Evolutionary conservation across 2,329 filamentous ascomycete genomes (phyloP).

Genomic region (Clarireedia hainanense): DNA sequence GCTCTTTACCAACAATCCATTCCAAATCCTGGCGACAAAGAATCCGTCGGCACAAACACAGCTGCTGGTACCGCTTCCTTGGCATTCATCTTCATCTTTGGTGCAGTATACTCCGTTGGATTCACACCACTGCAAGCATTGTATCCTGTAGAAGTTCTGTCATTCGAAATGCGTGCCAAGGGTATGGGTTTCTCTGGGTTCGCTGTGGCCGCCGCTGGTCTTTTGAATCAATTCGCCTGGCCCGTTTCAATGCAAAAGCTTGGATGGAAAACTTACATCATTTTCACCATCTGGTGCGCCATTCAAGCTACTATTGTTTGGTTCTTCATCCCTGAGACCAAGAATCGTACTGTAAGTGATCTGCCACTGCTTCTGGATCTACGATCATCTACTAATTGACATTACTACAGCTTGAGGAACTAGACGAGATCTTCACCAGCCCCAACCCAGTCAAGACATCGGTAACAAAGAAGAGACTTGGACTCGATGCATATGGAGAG

Average conservation of each 20-base stretch:
- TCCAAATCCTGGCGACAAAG: conserved; percentile 4
- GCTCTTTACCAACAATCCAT: conserved; percentile 23
- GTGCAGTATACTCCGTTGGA: conserved; percentile 42
- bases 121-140: conserved; percentile 39
- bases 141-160: conserved; percentile 46
- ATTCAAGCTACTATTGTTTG: conserved; percentile 37
- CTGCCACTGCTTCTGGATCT: too few relatives aligned
- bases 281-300: conserved; percentile 39
- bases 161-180: conserved; percentile 47
- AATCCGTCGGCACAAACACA: conserved; percentile 20
- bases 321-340: conserved; percentile 43
- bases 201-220: conserved; percentile 34
- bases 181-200: conserved; percentile 42
- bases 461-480: conserved; percentile 34
- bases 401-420: conserved; percentile 38
- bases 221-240: conserved; percentile 36
- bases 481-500: conserved; percentile 21
- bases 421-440: conserved; percentile 42
- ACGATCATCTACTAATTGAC: too few relatives aligned
- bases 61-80: conserved; percentile 35
- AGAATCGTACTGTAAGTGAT: conserved; percentile 35
- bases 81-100: conserved; percentile 48
- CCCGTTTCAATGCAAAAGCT: conserved; percentile 42
- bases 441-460: conserved; percentile 40
- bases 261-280: conserved; percentile 46